These are phyloP conservation scores for Ganoderma lingzhi DNA, from an alignment of 1,284 basidiomycete species.

Conservation along the genomic window DNA sequence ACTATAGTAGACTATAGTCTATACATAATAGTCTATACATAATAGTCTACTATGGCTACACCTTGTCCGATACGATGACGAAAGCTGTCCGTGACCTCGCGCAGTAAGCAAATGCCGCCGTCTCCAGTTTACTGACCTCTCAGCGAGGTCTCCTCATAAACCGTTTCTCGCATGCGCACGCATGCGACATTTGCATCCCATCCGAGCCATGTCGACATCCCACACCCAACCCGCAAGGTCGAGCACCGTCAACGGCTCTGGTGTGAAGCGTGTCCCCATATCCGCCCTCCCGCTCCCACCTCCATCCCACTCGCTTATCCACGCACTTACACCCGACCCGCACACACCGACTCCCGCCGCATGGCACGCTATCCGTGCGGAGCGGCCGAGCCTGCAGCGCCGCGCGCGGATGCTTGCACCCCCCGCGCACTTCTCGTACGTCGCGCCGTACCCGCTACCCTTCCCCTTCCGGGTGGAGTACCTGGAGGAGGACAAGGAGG, in stretches of 20 bases:
- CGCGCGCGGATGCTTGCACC: conserved; percentile 67
- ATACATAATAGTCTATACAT: too few species aligned
- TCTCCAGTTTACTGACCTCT: conserved; percentile 20
- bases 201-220: conserved; percentile 19
- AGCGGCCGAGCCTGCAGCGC: conserved; percentile 76
- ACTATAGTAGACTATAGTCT: not conserved
- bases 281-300: conserved; percentile 74
- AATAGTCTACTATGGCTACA: too few species aligned
- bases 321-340: conserved; percentile 76
- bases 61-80: conserved; percentile 17
- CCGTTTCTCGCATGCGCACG: conserved; percentile 19
- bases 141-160: not conserved
- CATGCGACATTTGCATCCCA: conserved; percentile 11
- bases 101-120: not conserved
- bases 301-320: conserved; percentile 64
- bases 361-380: conserved; percentile 60
- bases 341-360: conserved; percentile 58
- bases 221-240: not conserved
- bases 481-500: conserved; percentile 53
- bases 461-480: conserved; percentile 87
- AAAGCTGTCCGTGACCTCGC: conserved; percentile 11
- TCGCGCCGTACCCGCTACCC: conserved; percentile 82
- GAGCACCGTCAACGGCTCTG: not conserved
- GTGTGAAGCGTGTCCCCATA: conserved; percentile 48
- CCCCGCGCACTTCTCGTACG: conserved; percentile 82